Percentiles rank a stretch among this genome's conserved stretches.
These are phyloP conservation scores for Heterobasidion occidentale DNA, from an alignment of 1,284 basidiomycete species.

Conservation along the genomic window DNA sequence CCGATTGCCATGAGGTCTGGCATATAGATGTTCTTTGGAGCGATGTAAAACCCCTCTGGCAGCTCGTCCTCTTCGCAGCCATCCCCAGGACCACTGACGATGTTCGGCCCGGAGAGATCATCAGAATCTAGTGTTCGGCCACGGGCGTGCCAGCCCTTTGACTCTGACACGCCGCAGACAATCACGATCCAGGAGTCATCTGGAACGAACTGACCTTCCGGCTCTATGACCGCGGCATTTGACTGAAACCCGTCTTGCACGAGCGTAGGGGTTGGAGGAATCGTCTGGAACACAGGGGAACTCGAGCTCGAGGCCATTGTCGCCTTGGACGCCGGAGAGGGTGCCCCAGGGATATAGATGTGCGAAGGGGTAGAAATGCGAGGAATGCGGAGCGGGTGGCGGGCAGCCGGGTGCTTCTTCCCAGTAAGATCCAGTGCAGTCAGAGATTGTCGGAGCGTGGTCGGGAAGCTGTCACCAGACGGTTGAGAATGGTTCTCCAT, in stretches of 20 bases:
- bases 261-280: conserved; percentile 20
- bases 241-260: neutral
- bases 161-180: conserved; percentile 54
- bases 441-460: neutral
- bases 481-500: neutral
- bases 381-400: neutral
- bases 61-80: conserved; percentile 27
- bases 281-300: conserved; percentile 15
- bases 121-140: neutral
- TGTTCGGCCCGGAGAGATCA: neutral
- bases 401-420: neutral
- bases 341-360: conserved; percentile 34
- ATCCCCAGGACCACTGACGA: conserved; percentile 17
- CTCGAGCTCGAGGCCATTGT: conserved; percentile 7
- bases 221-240: conserved; percentile 12
- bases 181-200: conserved; percentile 69
- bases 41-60: conserved; percentile 67
- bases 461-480: neutral
- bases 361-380: conserved; percentile 21
- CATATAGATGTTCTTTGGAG: conserved; percentile 71
- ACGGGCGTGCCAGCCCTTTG: conserved; percentile 38
- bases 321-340: conserved; percentile 26
- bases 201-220: conserved; percentile 41
- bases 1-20: conserved; percentile 68
- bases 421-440: neutral